Conservation (phyloP, 2,329 filamentous ascomycete species). For the Phyllosticta citribraziliensis region DNA sequence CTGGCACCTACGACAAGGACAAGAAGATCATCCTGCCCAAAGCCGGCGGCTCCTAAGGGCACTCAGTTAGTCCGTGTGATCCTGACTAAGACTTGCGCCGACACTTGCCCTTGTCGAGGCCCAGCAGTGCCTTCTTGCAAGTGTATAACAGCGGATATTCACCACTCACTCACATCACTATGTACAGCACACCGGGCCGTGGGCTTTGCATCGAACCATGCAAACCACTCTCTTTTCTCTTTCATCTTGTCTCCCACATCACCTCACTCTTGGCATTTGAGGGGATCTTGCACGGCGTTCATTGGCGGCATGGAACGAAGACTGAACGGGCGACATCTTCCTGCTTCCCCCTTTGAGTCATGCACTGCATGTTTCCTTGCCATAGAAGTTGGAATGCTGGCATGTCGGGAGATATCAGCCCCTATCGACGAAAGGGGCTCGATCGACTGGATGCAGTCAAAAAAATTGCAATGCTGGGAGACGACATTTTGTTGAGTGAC, state of each 20-base stretch:
- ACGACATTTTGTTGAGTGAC: not conserved
- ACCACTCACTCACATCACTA: not conserved
- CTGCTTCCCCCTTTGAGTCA: not conserved
- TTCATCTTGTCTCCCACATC: not conserved
- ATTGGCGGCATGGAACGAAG: not conserved
- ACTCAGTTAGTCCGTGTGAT: not conserved
- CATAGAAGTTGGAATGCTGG: not conserved
- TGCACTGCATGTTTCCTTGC: not conserved
- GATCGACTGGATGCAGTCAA: too few species aligned
- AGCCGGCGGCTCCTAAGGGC: not conserved
- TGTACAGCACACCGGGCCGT: not conserved
- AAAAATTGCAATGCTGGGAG: too few species aligned
- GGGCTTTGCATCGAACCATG: not conserved
- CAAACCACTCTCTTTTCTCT: not conserved
- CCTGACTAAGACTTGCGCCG: not conserved
- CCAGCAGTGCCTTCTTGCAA: too few species aligned
- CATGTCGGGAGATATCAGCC: too few species aligned
- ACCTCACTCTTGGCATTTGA: not conserved
- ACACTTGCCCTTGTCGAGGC: not conserved
- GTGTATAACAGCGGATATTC: too few species aligned
- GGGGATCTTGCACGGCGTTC: not conserved
- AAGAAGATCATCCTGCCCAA: constrained; percentile 7
- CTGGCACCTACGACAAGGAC: constrained; percentile 2
- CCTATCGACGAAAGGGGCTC: too few species aligned
- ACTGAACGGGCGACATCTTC: not conserved